Percentiles rank a stretch among this genome's conserved stretches.
These are phyloP conservation scores for Ceratocystiopsis minuta DNA, from an alignment of 2,329 filamentous ascomycete genomes.

Conservation along the genomic window DNA sequence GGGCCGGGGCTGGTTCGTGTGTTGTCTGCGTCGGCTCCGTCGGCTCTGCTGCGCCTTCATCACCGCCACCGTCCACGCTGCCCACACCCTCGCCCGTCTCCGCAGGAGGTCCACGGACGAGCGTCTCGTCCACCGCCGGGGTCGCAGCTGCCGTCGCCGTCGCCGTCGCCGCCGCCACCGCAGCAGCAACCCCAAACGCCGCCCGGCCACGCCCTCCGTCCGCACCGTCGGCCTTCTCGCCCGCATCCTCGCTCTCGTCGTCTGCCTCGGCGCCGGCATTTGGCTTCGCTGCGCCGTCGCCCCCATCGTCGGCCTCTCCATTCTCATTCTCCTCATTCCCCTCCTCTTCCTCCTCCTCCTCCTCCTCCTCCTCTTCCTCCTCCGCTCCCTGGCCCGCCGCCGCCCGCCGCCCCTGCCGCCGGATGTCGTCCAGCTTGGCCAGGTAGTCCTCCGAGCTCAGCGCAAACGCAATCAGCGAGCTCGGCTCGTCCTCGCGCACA, in stretches of 20 bases:
- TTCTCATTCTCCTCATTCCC: constrained; percentile 10
- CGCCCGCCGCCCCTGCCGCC: constrained; percentile 21
- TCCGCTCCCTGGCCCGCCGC: constrained; percentile 9
- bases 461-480: constrained; percentile 85
- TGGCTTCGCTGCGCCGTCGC: background rate
- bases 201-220: constrained; percentile 12
- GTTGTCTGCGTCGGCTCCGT: background rate
- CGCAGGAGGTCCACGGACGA: too few species aligned
- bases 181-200: too few species aligned
- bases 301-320: background rate
- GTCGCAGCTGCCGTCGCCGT: too few species aligned
- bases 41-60: too few species aligned
- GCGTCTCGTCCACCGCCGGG: too few species aligned
- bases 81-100: too few species aligned
- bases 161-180: too few species aligned
- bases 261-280: background rate
- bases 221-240: background rate
- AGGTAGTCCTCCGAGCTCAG: constrained; percentile 77
- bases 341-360: constrained; percentile 12
- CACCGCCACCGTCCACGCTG: too few species aligned
- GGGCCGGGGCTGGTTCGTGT: too few species aligned
- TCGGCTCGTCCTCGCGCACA: constrained; percentile 91
- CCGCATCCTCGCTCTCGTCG: background rate
- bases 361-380: background rate
- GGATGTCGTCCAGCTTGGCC: constrained; percentile 54